A percentile compares a stretch with the other conserved stretches of the same genome.
phyloP scores from a whole-genome alignment of 2,329 filamentous ascomycete species.

The Lecanicillium sp. region DNA sequence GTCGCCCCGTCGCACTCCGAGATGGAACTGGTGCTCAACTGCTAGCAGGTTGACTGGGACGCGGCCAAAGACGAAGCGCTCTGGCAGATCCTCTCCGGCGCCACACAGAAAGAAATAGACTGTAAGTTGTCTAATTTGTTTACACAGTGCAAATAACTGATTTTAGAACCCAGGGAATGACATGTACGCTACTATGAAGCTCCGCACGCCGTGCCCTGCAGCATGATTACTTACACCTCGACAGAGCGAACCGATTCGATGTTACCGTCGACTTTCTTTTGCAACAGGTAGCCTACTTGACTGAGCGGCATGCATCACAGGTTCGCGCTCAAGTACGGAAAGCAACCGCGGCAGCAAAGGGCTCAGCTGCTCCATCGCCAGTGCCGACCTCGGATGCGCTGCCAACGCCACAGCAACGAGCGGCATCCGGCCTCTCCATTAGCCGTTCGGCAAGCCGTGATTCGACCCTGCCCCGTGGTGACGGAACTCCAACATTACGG shows the following conservation, averaged over 20 bases:
- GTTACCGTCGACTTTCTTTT: constrained; percentile 84
- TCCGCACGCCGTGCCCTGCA: no score
- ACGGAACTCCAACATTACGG: constrained; percentile 35
- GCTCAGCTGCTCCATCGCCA: constrained; percentile 50
- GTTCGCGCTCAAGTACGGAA: constrained; percentile 86
- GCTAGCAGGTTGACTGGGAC: constrained; percentile 73
- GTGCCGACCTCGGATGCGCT: constrained; percentile 41
- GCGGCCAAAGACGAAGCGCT: constrained; percentile 76
- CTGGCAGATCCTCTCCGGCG: constrained; percentile 83
- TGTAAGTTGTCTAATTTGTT: constrained; percentile 47
- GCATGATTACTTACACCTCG: neutral
- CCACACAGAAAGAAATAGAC: constrained; percentile 76
- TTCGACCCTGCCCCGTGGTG: constrained; percentile 42
- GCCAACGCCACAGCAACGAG: constrained; percentile 29
- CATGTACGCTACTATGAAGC: no score
- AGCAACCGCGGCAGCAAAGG: constrained; percentile 50
- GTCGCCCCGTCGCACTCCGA: constrained; percentile 18
- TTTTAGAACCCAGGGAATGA: neutral
- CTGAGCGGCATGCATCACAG: constrained; percentile 82
- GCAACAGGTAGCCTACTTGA: constrained; percentile 89
- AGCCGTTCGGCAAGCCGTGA: constrained; percentile 52
- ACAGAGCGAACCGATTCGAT: constrained; percentile 66
- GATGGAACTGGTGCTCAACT: constrained; percentile 16
- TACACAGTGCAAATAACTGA: neutral
- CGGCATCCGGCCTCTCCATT: constrained; percentile 47